These are phyloP conservation scores for Coemansia sp. DNA, from an alignment of 192 early-diverging fungal genomes.

Conservation along the genomic window DNA sequence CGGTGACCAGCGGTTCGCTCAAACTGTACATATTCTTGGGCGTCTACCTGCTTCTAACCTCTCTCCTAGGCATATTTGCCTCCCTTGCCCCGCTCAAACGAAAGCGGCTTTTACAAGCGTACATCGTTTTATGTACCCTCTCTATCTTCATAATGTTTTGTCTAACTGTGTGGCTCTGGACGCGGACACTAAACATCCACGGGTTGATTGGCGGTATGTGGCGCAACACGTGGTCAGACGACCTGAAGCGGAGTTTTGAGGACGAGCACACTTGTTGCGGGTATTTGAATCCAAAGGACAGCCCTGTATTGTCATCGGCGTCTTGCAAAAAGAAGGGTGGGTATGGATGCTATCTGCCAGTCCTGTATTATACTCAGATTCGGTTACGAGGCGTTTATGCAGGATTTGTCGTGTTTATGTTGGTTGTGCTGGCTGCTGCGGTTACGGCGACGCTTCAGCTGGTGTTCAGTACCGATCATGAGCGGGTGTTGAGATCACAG, in stretches of 20 bases:
- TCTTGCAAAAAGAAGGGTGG: constrained; percentile 20
- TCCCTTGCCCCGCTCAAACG: constrained; percentile 37
- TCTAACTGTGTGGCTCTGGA: constrained; percentile 43
- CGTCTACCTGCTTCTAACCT: constrained; percentile 22
- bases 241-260: constrained; percentile 38
- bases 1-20: constrained; percentile 25
- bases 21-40: constrained; percentile 37
- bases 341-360: constrained; percentile 41
- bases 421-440: constrained; percentile 31
- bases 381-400: constrained; percentile 41
- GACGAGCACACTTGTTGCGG: constrained; percentile 37
- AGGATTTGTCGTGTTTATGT: constrained; percentile 32
- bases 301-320: constrained; percentile 23
- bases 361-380: constrained; percentile 35
- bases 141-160: constrained; percentile 26
- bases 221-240: constrained; percentile 32
- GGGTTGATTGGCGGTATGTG: constrained; percentile 26
- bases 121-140: constrained; percentile 16
- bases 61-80: constrained; percentile 29
- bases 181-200: constrained; percentile 41
- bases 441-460: constrained; percentile 26
- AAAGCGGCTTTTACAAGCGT: constrained; percentile 23
- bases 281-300: constrained; percentile 35
- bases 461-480: constrained; percentile 25
- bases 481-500: constrained; percentile 24